These are phyloP conservation scores for Sicyos edulis DNA, from an alignment of 306 rosid genomes.

Conservation along the genomic window DNA sequence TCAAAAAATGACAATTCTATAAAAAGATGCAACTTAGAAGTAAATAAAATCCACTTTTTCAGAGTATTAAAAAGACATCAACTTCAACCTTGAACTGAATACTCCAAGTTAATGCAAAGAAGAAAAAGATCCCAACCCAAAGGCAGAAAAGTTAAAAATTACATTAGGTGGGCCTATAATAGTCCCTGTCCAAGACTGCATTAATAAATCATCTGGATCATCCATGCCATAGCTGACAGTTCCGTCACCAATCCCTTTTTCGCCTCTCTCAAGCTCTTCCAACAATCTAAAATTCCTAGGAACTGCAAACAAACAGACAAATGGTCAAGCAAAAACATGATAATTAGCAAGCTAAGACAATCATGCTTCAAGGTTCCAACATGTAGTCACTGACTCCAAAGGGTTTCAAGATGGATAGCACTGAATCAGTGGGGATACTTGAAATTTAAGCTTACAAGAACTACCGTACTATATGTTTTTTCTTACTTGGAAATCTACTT, in stretches of 20 bases:
- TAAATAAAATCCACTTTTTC: background rate
- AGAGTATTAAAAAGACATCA: background rate
- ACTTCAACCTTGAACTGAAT: slow-evolving; percentile 5
- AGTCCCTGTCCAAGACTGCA: slow-evolving; percentile 99
- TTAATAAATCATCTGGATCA: slow-evolving; percentile 88
- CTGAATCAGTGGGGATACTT: background rate
- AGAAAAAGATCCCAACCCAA: background rate
- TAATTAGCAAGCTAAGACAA: background rate
- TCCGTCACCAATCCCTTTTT: slow-evolving; percentile 95
- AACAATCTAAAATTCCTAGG: slow-evolving; percentile 90
- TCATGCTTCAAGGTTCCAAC: background rate
- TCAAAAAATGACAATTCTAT: background rate
- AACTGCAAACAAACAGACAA: slow-evolving; percentile 44
- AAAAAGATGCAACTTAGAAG: background rate
- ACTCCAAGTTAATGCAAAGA: background rate
- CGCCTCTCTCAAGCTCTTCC: slow-evolving; percentile 99
- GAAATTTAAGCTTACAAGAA: too few species aligned
- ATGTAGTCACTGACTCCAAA: background rate
- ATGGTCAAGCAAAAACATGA: background rate
- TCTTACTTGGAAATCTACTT: too few species aligned
- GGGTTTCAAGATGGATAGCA: background rate
- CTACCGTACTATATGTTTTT: too few species aligned
- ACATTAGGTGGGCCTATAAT: slow-evolving; percentile 93
- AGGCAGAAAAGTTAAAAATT: slow-evolving; percentile 26
- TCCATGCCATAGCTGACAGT: slow-evolving; percentile 99